phyloP scores from a whole-genome alignment of 2,329 filamentous ascomycete species.

The Aspergillus jensenii region DNA sequence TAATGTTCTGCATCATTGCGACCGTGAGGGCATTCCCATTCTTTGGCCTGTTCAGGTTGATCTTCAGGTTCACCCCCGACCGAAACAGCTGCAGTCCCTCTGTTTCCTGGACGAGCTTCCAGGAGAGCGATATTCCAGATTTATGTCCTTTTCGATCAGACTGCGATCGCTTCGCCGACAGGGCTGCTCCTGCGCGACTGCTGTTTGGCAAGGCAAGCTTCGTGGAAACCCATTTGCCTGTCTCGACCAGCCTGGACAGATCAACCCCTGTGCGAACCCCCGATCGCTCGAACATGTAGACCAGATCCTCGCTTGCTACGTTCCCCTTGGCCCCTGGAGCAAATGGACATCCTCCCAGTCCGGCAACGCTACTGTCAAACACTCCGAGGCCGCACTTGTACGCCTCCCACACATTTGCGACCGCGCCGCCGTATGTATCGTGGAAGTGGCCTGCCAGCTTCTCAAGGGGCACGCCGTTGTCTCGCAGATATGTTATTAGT shows the following conservation, averaged over 20 bases:
- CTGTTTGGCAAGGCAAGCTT: slow-evolving; percentile 21
- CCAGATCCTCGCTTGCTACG: slow-evolving; percentile 79
- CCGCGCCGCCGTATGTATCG: slow-evolving; percentile 81
- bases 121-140: slow-evolving; percentile 4
- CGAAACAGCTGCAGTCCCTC: slow-evolving; percentile 29
- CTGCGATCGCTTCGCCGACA: slow-evolving; percentile 17
- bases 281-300: slow-evolving; percentile 63
- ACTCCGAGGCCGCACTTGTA: slow-evolving; percentile 74
- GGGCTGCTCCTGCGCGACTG: slow-evolving; percentile 19
- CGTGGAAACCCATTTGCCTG: slow-evolving; percentile 70
- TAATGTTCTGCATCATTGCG: slow-evolving; percentile 37
- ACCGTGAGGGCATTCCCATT: slow-evolving; percentile 44
- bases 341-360: slow-evolving; percentile 81
- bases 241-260: slow-evolving; percentile 59
- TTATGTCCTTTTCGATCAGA: background rate
- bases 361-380: slow-evolving; percentile 78
- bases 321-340: slow-evolving; percentile 84
- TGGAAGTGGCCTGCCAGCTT: slow-evolving; percentile 84
- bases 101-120: slow-evolving; percentile 20
- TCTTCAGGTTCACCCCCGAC: slow-evolving; percentile 31
- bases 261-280: slow-evolving; percentile 75
- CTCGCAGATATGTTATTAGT: slow-evolving; percentile 33
- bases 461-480: slow-evolving; percentile 61
- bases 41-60: slow-evolving; percentile 35
- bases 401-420: slow-evolving; percentile 77